Evolutionary conservation across 2,329 filamentous ascomycete genomes (phyloP), one percentile per base, ranked within the genome.

Genomic region (Onygenales sp.): DNA sequence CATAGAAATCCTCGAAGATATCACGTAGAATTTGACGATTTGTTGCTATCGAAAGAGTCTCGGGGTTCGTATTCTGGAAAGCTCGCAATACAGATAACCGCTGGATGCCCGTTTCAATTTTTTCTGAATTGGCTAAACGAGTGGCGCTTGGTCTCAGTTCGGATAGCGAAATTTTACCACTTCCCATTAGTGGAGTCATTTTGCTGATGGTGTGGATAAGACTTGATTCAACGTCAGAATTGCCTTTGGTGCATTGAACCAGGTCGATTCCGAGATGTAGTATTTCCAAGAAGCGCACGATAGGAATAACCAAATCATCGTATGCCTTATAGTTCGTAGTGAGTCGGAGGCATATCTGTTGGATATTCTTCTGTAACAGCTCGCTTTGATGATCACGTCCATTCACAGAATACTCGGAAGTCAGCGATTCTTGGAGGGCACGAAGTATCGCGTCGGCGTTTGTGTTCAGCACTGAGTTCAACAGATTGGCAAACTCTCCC

Each of bases 231-330:
- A 52, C 54, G 10, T 58, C 56, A 14, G 54, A 47, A 13, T 59
- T 46, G 34, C 52, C 49, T 31, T 62, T 55, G 21, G 57, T 62
- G 10, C 62, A 65, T 14, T 72, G 71, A 52, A 76, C 79, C 39
- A 94, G 70, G 0, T 81, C 85, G 34, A 94, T 70, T 2, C 89
- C 91, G 55, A 95, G 74, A 59, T 86, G 82, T 8, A 97, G 73
- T 60, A 88, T 88, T 54, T 86, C 83, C 43, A 97, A 74, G 58
- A 96, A 86, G 51, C 86, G 88, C 44, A 89, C 77, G 9, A 89
- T 79, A 3, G 89, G 91, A 44, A 81, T 77, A 0, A 86, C 87
- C 60, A 97, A 81, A 64, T 98, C 93, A 56, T 89, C 87, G 62
- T 96, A 97, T 11, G 83, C 83, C 40, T 83, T 79, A 64, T 90